phyloP scores from a whole-genome alignment of 139 green algal species.

The Tetradesmus obliquus region DNA sequence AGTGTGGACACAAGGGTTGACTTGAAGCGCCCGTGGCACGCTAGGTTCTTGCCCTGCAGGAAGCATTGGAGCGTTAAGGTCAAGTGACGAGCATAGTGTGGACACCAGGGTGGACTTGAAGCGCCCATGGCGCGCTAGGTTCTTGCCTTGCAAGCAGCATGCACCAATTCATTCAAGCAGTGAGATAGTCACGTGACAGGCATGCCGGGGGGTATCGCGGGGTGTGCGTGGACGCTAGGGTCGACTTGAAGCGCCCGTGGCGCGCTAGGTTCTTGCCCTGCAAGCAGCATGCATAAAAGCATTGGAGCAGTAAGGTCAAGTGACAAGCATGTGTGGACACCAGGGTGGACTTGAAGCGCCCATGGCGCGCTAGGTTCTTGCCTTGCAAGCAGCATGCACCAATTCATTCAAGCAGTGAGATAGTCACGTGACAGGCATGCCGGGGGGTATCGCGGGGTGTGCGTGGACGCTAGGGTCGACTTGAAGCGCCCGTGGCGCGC shows the following conservation, averaged over 20 bases:
- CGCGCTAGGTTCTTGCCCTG: neutral
- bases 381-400: too few relatives aligned
- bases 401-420: too few relatives aligned
- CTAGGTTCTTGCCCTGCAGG: too few relatives aligned
- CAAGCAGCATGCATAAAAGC: too few relatives aligned
- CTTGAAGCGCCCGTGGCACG: too few relatives aligned
- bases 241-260: conserved; percentile 14
- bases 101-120: conserved; percentile 33
- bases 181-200: too few relatives aligned
- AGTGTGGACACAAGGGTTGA: too few relatives aligned
- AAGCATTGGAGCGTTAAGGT: neutral
- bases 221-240: too few relatives aligned
- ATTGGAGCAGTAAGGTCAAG: neutral
- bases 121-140: conserved; percentile 1
- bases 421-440: neutral
- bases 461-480: conserved; percentile 16
- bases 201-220: too few relatives aligned
- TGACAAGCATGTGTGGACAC: neutral
- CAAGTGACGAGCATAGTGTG: conserved; percentile 4
- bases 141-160: neutral
- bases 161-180: neutral
- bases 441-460: neutral
- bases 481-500: conserved; percentile 21
- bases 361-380: too few relatives aligned
- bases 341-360: neutral